Base-by-base conservation (phyloP, 1,139 yeast genomes). In the Kodamaea sp. region DNA sequence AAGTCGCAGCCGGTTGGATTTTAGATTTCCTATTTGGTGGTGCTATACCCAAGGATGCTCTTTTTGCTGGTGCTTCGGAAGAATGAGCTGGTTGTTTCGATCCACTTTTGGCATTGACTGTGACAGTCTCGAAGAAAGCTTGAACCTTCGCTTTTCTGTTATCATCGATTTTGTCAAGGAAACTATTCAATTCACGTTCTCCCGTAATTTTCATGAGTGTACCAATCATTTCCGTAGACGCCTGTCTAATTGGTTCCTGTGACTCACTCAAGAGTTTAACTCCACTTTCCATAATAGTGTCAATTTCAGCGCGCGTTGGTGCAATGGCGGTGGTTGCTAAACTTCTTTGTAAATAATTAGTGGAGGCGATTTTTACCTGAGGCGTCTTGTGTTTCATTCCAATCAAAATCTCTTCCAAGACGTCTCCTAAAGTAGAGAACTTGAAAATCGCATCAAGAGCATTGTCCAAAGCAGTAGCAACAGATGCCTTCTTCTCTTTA, bases 401-500 rank as follows among this genome's bases (percentile, higher is more conserved):
- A 19, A 63, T 70, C 12, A 85, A 46, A 0, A 81, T 66, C 3
- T 81, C 83, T 12, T 80, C 86, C 27, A 86, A 59, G 11, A 88
- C 63, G 32, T 80, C 89, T 14, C 70, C 60, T 24, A 79, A 66
- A 1, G 79, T 66, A 4, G 83, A 66, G 31, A 61, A 53, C 16
- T 42, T 38, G 49, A 80, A 85, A 7, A 85, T 68, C 0, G 86
- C 76, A 57, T 83, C 87, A 38, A 89, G 66, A 1, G 92, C 83
- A 28, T 59, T 63, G 15, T 70, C 67, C 20, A 92, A 66, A 1
- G 95, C 84, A 22, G 80, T 88, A 2, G 86, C 69, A 1, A 88
- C 94, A 2, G 83, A 66, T 10, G 78, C 82, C 52, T 92, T 92
- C 65, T 86, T 88, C 57, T 92, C 98, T 53, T 89, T 90, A 10